Evolutionary conservation across 331 rosid species (phyloP).

Genomic region (Ulmus americana): DNA sequence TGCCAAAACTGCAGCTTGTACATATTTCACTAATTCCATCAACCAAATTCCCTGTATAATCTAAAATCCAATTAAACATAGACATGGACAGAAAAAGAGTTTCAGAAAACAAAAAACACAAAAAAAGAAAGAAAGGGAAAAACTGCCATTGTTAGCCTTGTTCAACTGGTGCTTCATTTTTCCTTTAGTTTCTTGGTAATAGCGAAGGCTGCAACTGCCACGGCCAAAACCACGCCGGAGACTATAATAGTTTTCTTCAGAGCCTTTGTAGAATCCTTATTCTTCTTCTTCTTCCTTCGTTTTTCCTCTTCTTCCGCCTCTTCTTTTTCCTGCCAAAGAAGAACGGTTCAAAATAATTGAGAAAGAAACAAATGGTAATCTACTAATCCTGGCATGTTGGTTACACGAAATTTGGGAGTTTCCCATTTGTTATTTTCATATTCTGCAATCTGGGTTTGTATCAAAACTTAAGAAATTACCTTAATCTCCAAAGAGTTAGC

Average conservation of each 20-base stretch:
- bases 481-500: constrained; percentile 39
- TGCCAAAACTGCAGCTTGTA: neutral
- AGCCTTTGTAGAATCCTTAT: constrained; percentile 29
- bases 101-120: neutral
- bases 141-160: constrained; percentile 11
- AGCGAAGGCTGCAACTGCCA: constrained; percentile 46
- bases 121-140: neutral
- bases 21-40: neutral
- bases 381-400: neutral
- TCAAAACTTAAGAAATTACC: constrained; percentile 18
- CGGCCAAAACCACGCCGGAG: constrained; percentile 46
- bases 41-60: neutral
- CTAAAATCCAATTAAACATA: neutral
- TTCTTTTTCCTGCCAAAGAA: constrained; percentile 31
- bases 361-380: neutral
- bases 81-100: neutral
- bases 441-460: neutral
- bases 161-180: constrained; percentile 24
- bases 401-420: too few relatives aligned
- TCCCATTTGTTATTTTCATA: neutral
- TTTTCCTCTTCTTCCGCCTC: constrained; percentile 31
- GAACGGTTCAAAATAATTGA: neutral
- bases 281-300: constrained; percentile 25
- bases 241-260: constrained; percentile 46
- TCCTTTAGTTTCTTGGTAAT: constrained; percentile 51